Evolutionary conservation across 768 basidiomycete species (phyloP), one percentile per base, ranked within the genome.

Genomic region (Kwoniella europaea): DNA sequence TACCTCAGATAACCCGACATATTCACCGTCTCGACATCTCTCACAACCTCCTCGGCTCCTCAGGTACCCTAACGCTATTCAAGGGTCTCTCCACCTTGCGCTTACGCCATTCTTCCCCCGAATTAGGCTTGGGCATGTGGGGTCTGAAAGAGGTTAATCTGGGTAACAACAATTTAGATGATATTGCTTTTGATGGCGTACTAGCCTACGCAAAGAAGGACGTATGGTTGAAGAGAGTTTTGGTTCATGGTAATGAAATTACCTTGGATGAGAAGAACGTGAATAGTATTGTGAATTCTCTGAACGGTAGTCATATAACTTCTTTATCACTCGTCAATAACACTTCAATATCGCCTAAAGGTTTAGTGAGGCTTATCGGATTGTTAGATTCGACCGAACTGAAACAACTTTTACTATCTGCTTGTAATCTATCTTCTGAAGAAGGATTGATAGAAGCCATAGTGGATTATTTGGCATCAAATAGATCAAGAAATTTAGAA

Each of bases 181-280:
- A 80, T 68, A 68, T 72, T 53, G 74, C 70, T 27, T 63, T 80
- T 4, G 74, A 73, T 41, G 68, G 24, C 1, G 60, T 80, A 1
- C 46, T 78, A 59, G 71, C 64, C 1, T 80, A 78, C 66, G 79
- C 79, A 7, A 80, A 80, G 71, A 78, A 78, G 57, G 79, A 80
- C 67, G 75, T 73, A 4, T 65, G 43, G 10, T 41, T 76, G 55
- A 54, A 65, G 15, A 65, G 71, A 29, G 65, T 80, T 6, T 50
- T 68, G 29, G 46, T 78, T 2, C 77, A 78, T 58, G 79, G 73
- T 12, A 80, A 80, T 65, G 63, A 72, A 10, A 74, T 80, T 10
- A 55, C 68, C 46, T 71, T 80, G 42, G 60, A 72, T 55, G 35
- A 41, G 2, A 54, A 50, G 27, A 43, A 54, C 15, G 50, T 65